Percentiles rank a stretch among this genome's conserved stretches.
Conservation (phyloP, 495 filamentous ascomycete genomes). For the Schizothecium vesticola region DNA sequence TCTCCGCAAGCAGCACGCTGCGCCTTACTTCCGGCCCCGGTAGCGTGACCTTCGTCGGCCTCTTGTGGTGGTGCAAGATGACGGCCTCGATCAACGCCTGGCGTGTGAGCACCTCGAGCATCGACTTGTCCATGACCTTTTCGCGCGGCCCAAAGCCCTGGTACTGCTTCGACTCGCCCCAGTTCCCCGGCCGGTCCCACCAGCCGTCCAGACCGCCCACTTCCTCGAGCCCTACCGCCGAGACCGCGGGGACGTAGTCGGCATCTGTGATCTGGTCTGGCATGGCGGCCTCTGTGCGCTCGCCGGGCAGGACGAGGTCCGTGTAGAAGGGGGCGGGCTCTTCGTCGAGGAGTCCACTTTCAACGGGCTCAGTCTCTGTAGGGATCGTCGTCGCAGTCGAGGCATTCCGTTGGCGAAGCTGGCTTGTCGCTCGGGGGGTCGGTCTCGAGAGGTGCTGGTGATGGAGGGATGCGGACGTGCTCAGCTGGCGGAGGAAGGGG, state of each 20-base stretch:
- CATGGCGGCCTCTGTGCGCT: conserved; percentile 9
- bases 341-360: not conserved
- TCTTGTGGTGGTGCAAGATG: conserved; percentile 37
- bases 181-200: conserved; percentile 44
- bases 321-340: conserved; percentile 2
- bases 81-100: conserved; percentile 58
- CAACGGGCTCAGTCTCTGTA: not conserved
- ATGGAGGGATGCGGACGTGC: conserved; percentile 5
- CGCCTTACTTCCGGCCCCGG: conserved; percentile 14
- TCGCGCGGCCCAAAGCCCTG: conserved; percentile 35
- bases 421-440: not conserved
- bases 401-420: conserved; percentile 9
- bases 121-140: conserved; percentile 32
- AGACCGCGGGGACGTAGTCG: conserved; percentile 53
- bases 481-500: conserved; percentile 7
- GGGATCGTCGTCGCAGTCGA: conserved; percentile 18
- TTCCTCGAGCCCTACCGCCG: conserved; percentile 51
- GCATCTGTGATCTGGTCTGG: conserved; percentile 30
- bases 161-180: conserved; percentile 32
- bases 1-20: not conserved
- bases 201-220: conserved; percentile 51
- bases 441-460: conserved; percentile 6
- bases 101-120: conserved; percentile 47
- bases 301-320: conserved; percentile 20
- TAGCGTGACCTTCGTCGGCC: conserved; percentile 12